These are phyloP conservation scores for Lanmaoa rubissima DNA, from an alignment of 768 basidiomycete species.

Conservation along the genomic window DNA sequence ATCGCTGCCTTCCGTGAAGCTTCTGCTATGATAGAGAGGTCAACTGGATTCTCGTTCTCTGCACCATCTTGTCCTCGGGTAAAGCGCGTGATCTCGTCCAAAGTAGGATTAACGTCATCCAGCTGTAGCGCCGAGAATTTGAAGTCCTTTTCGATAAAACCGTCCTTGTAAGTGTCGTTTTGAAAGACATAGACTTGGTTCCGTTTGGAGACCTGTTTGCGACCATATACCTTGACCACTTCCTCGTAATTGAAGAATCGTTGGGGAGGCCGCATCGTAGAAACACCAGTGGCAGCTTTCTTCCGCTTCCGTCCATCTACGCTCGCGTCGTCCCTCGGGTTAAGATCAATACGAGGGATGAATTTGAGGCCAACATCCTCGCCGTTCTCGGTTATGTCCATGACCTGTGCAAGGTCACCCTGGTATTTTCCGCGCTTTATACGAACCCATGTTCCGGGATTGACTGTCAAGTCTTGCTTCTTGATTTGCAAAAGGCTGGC, in stretches of 20 bases:
- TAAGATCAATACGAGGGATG: constrained; percentile 96
- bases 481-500: constrained; percentile 93
- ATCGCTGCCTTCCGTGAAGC: constrained; percentile 90
- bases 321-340: constrained; percentile 76
- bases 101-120: constrained; percentile 91
- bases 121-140: constrained; percentile 71
- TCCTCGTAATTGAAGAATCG: constrained; percentile 94
- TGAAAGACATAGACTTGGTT: constrained; percentile 82
- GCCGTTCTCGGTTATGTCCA: constrained; percentile 90
- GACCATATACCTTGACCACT: constrained; percentile 80
- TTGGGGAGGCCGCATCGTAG: constrained; percentile 82
- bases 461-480: constrained; percentile 84
- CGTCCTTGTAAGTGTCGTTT: constrained; percentile 91
- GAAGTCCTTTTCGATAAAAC: constrained; percentile 96
- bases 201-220: constrained; percentile 71
- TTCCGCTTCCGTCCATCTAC: constrained; percentile 77
- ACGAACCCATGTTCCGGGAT: constrained; percentile 91
- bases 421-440: constrained; percentile 91
- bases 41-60: constrained; percentile 67
- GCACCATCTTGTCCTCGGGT: constrained; percentile 70
- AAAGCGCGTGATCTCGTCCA: constrained; percentile 96
- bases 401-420: constrained; percentile 92
- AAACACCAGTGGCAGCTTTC: constrained; percentile 48
- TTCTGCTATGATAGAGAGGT: constrained; percentile 89
- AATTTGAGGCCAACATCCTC: constrained; percentile 93